Evolutionary conservation across 2,329 filamentous ascomycete genomes (phyloP), one percentile per base, ranked within the genome.

Genomic region (Mycogone perniciosa): DNA sequence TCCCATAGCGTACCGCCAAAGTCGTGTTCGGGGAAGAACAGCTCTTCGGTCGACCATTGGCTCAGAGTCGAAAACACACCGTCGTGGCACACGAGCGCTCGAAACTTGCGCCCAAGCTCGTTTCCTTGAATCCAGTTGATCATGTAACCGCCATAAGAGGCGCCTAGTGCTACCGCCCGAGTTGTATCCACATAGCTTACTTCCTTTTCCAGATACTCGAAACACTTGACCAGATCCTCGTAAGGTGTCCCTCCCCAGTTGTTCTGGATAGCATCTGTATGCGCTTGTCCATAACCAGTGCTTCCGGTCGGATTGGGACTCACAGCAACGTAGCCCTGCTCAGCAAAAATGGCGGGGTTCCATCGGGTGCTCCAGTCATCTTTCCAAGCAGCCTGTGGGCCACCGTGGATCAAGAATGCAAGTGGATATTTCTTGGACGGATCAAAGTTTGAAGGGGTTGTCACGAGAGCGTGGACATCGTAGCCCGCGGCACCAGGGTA

Each of bases 111-210:
- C 20, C 89, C 90, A 0, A 96, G 77, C 1, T 81, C 77, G 56
- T 93, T 86, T 6, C 91, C 91, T 68, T 96, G 89, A 60, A 96
- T 89, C 90, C 91, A 95, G 65, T 95, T 88, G 56, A 88, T 82
- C 85, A 89, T 88, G 62, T 81, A 88, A 4, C 86, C 86, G 31
- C 86, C 86, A 59, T 88, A 89, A 7, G 80, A 84, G 1, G 86
- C 88, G 5, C 88, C 88, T 0, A 89, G 70, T 1, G 85, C 87
- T 1, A 93, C 87, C 2, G 86, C 81, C 8, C 81, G 77, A 4
- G 73, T 66, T 0, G 80, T 85, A 62, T 93, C 87, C 35, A 90
- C 80, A 58, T 84, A 88, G 1, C 73, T 64, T 59, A 91, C 67
- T 50, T 86, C 76, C 31, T 80, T 68, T 56, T 80, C 76, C 42